Conservation (phyloP, 805 yeast species). For the Suhomyces sp. region DNA sequence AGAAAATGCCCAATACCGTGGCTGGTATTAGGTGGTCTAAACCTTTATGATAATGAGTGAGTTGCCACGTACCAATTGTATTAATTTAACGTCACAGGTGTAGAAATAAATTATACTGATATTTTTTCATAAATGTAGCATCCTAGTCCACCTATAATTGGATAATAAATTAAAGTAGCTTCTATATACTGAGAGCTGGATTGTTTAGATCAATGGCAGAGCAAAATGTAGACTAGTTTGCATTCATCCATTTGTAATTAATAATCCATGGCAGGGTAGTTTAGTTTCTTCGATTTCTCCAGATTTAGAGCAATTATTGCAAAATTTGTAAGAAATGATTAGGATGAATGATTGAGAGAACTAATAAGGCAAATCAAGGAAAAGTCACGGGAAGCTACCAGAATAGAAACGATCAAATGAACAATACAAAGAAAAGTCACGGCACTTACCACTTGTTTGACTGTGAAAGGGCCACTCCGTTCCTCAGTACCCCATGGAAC, state of each 20-base stretch:
- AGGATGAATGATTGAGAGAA: not conserved
- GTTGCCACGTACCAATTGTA: not conserved
- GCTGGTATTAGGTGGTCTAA: constrained; percentile 35
- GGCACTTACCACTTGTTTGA: not conserved
- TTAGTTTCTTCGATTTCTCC: not conserved
- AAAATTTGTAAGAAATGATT: too few relatives aligned
- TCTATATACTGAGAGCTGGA: too few relatives aligned
- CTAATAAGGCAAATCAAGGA: not conserved
- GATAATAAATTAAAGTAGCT: too few relatives aligned
- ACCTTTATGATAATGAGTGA: not conserved
- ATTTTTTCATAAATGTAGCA: not conserved
- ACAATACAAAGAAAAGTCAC: not conserved
- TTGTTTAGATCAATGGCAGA: too few relatives aligned
- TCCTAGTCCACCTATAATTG: too few relatives aligned
- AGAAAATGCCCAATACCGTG: constrained; percentile 41
- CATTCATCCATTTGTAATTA: too few relatives aligned
- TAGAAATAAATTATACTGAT: not conserved
- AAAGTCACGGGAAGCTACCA: not conserved
- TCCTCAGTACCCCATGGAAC: not conserved
- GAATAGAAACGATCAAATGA: not conserved
- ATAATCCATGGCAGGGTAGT: too few relatives aligned
- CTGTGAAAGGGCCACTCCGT: not conserved
- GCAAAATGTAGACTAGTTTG: too few relatives aligned
- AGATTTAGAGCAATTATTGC: not conserved
- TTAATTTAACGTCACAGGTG: not conserved